A percentile compares a stretch with the other conserved stretches of the same genome.
Conservation (phyloP, 2,329 filamentous ascomycete genomes). For the Aspergillus vadensis region DNA sequence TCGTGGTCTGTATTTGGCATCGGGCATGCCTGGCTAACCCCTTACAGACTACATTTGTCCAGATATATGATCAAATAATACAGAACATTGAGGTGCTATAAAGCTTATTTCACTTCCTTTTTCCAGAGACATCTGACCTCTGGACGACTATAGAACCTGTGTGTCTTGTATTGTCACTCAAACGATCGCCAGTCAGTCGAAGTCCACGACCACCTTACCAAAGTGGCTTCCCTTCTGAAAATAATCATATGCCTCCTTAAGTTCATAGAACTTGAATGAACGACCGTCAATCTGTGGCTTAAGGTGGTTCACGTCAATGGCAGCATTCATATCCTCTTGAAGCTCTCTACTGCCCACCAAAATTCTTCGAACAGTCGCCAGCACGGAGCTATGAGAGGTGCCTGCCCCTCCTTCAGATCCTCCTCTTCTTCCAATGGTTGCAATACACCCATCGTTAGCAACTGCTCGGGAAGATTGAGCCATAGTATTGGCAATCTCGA, state of each 20-base stretch:
- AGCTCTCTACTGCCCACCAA: constrained; percentile 1
- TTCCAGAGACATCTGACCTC: too few species aligned
- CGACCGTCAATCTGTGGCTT: neutral
- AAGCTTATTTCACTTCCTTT: too few species aligned
- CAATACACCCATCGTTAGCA: neutral
- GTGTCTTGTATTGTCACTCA: too few species aligned
- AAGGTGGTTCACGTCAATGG: neutral
- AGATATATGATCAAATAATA: too few species aligned
- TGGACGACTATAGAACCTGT: too few species aligned
- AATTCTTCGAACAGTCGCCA: neutral
- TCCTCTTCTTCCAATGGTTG: neutral
- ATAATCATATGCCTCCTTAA: constrained; percentile 3
- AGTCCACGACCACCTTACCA: constrained; percentile 9
- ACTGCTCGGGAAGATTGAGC: neutral
- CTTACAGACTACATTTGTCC: too few species aligned
- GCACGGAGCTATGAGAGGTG: neutral
- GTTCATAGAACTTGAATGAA: neutral
- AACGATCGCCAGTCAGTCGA: neutral
- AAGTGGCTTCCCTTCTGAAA: constrained; percentile 1
- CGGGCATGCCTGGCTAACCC: too few species aligned
- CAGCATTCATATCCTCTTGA: constrained; percentile 7
- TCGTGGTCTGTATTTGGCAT: too few species aligned
- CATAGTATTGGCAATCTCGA: constrained; percentile 7
- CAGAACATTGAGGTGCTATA: too few species aligned
- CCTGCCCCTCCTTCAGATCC: neutral